Percentiles rank a stretch among this genome's conserved stretches.
These are phyloP conservation scores for Tremellales sp. DNA, from an alignment of 1,284 basidiomycete species.

Conservation along the genomic window DNA sequence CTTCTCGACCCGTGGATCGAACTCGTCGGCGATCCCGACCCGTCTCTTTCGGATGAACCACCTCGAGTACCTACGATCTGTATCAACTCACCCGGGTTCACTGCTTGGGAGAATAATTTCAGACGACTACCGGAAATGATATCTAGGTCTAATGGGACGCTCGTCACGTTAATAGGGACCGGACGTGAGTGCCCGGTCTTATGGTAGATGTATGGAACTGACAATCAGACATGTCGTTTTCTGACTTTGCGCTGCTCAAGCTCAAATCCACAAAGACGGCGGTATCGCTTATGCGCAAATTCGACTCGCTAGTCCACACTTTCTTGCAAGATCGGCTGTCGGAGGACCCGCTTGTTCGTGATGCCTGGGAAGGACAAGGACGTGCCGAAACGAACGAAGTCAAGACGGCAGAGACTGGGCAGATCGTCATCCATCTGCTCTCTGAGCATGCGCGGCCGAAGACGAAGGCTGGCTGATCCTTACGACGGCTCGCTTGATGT, in stretches of 20 bases:
- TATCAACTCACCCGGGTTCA: constrained; percentile 69
- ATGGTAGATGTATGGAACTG: neutral
- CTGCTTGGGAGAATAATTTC: constrained; percentile 68
- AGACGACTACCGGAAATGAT: constrained; percentile 55
- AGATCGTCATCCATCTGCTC: too few species aligned
- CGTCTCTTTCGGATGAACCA: constrained; percentile 20
- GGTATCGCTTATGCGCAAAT: constrained; percentile 15
- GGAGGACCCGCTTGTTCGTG: too few species aligned
- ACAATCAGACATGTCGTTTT: constrained; percentile 44
- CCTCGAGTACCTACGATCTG: constrained; percentile 52
- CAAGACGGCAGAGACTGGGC: too few species aligned
- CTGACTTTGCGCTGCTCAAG: constrained; percentile 40
- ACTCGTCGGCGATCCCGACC: constrained; percentile 60
- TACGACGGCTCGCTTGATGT: too few species aligned
- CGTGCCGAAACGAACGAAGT: too few species aligned
- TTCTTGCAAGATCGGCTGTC: too few species aligned
- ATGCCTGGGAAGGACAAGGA: too few species aligned
- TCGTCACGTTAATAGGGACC: constrained; percentile 35
- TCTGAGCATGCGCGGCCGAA: too few species aligned
- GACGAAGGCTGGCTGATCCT: too few species aligned
- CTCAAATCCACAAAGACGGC: constrained; percentile 17
- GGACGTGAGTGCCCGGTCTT: constrained; percentile 28
- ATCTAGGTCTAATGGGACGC: constrained; percentile 29
- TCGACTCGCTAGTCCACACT: too few species aligned
- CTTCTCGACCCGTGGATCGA: constrained; percentile 78